Evolutionary conservation across 495 filamentous ascomycete genomes (phyloP).

Genomic region (Talaromyces trachyspermus): DNA sequence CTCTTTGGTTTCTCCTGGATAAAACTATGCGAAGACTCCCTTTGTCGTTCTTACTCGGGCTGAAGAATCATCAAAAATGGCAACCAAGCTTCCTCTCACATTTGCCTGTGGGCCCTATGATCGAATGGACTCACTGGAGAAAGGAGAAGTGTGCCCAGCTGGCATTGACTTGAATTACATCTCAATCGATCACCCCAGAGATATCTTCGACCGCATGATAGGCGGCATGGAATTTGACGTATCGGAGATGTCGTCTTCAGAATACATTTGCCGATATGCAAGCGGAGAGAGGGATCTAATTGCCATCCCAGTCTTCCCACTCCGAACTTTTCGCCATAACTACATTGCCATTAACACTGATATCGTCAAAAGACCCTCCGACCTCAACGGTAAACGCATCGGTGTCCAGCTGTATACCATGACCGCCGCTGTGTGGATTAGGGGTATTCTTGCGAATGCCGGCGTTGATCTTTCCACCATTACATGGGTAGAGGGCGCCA

Average conservation of each 20-base stretch:
- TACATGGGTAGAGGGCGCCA: slow-evolving; percentile 27
- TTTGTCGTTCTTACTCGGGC: no score
- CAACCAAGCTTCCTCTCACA: slow-evolving; percentile 11
- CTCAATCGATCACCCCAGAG: slow-evolving; percentile 35
- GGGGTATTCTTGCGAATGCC: slow-evolving; percentile 24
- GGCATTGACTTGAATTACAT: slow-evolving; percentile 26
- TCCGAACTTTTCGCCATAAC: slow-evolving; percentile 29
- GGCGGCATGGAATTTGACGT: slow-evolving; percentile 30
- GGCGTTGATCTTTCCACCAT: slow-evolving; percentile 29
- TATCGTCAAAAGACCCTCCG: slow-evolving; percentile 22
- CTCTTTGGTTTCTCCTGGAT: no score
- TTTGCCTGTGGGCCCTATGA: slow-evolving; percentile 23
- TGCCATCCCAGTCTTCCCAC: slow-evolving; percentile 35
- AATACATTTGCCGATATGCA: slow-evolving; percentile 28
- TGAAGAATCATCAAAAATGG: background rate
- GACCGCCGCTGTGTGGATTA: slow-evolving; percentile 35
- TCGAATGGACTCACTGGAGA: slow-evolving; percentile 18
- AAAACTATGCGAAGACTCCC: no score
- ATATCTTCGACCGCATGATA: slow-evolving; percentile 18
- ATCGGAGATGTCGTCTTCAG: slow-evolving; percentile 28
- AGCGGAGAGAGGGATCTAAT: slow-evolving; percentile 23
- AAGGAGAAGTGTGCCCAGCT: slow-evolving; percentile 16
- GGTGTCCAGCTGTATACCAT: slow-evolving; percentile 35
- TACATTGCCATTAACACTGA: slow-evolving; percentile 30
- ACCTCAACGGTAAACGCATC: slow-evolving; percentile 32